Base-by-base conservation (phyloP, 2,329 filamentous ascomycete genomes). In the Arachnomyces sp. region DNA sequence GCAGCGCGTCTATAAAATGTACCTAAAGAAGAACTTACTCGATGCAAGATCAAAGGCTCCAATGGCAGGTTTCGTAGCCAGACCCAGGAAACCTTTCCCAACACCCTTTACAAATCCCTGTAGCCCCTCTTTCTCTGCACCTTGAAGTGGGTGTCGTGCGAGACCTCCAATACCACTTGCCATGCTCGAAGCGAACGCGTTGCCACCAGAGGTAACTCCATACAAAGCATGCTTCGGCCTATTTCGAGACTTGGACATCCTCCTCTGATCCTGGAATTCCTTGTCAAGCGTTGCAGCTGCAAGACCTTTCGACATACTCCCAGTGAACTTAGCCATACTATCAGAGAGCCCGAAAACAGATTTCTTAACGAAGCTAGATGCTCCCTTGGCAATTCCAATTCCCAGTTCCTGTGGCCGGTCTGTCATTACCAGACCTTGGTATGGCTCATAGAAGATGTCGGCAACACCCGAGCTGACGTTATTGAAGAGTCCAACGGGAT, bases 401-500 rank as follows among this genome's bases (percentile, higher is more conserved):
- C 92, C 93, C 40, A 98, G 81, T 49, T 98, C 90, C 61, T 96
- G 90, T 2, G 92, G 93, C 50, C 85, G 79, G 60, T 98, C 92
- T 1, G 89, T 94, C 73, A 94, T 86, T 60, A 98, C 93, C 36
- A 98, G 77, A 15, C 93, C 86, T 68, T 98, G 92, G 66, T 98
- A 98, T 29, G 92, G 92, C 61, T 98, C 93, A 71, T 98, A 98
- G 69, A 98, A 98, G 58, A 98, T 94, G 60, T 95, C 92, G 14
- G 86, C 89, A 39, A 98, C 86, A 52, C 93, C 92, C 34, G 92
- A 98, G 53, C 87, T 94, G 63, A 98, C 84, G 59, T 90, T 98
- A 69, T 94, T 96, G 79, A 98, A 98, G 32, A 98, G 71, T 33
- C 92, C 92, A 12, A 98, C 93, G 0, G 92, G 92, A 54, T 98